These are phyloP conservation scores for Phanerochaete carnosa DNA, from an alignment of 768 basidiomycete genomes.

Conservation along the genomic window DNA sequence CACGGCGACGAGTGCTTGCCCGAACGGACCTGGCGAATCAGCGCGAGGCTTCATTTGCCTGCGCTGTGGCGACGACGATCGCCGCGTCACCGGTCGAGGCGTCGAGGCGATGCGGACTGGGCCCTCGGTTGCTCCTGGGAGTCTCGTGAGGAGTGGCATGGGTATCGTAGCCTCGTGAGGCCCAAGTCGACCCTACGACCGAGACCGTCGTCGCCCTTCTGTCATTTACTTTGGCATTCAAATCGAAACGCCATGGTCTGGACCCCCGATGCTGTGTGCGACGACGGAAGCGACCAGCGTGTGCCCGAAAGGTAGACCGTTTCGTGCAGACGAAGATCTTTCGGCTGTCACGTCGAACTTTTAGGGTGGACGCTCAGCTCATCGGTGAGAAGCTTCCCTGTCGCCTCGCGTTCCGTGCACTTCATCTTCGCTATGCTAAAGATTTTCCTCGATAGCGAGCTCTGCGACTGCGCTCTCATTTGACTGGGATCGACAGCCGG, in stretches of 20 bases:
- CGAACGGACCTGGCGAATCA: neutral
- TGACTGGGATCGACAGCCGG: no score
- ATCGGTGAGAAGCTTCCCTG: neutral
- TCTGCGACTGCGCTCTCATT: neutral
- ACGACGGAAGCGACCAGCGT: neutral
- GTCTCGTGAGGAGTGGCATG: neutral
- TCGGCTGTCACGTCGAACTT: neutral
- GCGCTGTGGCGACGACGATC: neutral
- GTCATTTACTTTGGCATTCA: no score
- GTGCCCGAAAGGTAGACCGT: neutral
- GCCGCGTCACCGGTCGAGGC: neutral
- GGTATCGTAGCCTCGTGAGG: neutral
- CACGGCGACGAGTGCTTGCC: neutral
- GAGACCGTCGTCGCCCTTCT: no score
- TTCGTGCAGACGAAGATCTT: neutral
- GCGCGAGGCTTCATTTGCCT: neutral
- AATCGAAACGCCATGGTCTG: no score
- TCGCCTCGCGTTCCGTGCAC: neutral
- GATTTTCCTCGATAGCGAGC: neutral
- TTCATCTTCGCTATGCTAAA: neutral
- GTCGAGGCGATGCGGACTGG: no score
- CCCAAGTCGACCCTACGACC: neutral
- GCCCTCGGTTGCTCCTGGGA: no score
- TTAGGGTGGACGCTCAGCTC: neutral
- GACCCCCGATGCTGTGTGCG: no score